A percentile compares a stretch with the other conserved stretches of the same genome.
Evolutionary conservation across 2,329 filamentous ascomycete species (phyloP).

Genomic region (Penicillium hesseltinei): DNA sequence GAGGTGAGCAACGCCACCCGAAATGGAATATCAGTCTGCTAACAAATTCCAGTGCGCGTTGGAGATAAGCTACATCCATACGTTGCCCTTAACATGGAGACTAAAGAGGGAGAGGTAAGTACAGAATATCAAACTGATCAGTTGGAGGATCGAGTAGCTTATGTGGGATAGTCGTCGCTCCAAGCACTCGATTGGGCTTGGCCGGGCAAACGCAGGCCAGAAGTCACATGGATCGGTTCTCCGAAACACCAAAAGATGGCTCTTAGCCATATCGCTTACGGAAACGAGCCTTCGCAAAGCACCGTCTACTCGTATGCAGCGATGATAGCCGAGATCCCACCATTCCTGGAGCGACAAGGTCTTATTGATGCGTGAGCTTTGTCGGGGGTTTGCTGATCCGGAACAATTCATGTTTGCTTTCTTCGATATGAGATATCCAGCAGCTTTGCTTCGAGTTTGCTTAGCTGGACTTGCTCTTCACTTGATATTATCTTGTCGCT

Average conservation of each 20-base stretch:
- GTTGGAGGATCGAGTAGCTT: background rate
- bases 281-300: conserved; percentile 20
- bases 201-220: background rate
- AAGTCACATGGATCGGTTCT: conserved; percentile 24
- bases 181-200: background rate
- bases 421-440: background rate
- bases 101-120: background rate
- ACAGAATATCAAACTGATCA: background rate
- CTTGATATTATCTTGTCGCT: background rate
- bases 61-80: background rate
- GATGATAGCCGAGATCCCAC: conserved; percentile 26
- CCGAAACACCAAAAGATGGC: conserved; percentile 21
- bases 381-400: background rate
- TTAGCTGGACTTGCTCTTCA: background rate
- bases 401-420: background rate
- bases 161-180: background rate
- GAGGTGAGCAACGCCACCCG: background rate
- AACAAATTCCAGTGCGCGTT: background rate
- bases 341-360: conserved; percentile 7
- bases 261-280: conserved; percentile 21
- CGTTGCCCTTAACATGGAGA: background rate
- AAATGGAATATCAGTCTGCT: background rate
- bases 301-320: conserved; percentile 23
- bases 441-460: background rate
- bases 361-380: background rate